These are phyloP conservation scores for Tulasnella sp. DNA, from an alignment of 768 basidiomycete species.

Conservation along the genomic window DNA sequence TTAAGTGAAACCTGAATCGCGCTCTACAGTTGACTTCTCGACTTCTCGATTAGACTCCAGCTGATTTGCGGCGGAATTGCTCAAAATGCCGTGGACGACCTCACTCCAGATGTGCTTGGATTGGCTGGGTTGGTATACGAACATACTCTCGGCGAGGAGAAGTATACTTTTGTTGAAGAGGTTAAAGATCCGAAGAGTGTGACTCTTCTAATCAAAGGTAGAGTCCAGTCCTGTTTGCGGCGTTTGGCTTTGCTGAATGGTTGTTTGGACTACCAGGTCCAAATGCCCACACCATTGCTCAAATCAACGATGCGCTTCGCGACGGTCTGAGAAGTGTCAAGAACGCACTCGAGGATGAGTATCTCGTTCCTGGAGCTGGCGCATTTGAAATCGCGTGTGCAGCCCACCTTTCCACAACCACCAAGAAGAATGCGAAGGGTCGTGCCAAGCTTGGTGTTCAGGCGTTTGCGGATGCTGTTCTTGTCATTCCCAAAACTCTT, in stretches of 20 bases:
- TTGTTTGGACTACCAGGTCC: conserved; percentile 41
- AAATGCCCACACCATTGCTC: conserved; percentile 89
- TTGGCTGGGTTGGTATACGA: conserved; percentile 99
- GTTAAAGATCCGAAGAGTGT: conserved; percentile 92
- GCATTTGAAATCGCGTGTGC: conserved; percentile 95
- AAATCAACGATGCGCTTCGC: conserved; percentile 95
- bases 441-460: conserved; percentile 95
- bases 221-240: neutral
- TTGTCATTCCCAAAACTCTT: conserved; percentile 93
- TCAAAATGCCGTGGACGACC: conserved; percentile 96
- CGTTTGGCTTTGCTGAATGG: neutral
- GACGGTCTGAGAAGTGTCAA: conserved; percentile 95
- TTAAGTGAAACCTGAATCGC: neutral
- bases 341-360: conserved; percentile 87
- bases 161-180: conserved; percentile 95
- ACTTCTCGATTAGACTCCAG: conserved; percentile 50
- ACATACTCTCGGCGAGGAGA: conserved; percentile 97
- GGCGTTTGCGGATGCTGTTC: conserved; percentile 88
- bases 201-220: conserved; percentile 87
- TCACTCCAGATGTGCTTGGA: conserved; percentile 81
- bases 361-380: conserved; percentile 89
- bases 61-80: conserved; percentile 89
- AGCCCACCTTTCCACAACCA: conserved; percentile 61
- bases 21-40: neutral
- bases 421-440: conserved; percentile 84